These are phyloP conservation scores for Phascolomyces articulosus DNA, from an alignment of 371 early-diverging fungal genomes.

Conservation along the genomic window DNA sequence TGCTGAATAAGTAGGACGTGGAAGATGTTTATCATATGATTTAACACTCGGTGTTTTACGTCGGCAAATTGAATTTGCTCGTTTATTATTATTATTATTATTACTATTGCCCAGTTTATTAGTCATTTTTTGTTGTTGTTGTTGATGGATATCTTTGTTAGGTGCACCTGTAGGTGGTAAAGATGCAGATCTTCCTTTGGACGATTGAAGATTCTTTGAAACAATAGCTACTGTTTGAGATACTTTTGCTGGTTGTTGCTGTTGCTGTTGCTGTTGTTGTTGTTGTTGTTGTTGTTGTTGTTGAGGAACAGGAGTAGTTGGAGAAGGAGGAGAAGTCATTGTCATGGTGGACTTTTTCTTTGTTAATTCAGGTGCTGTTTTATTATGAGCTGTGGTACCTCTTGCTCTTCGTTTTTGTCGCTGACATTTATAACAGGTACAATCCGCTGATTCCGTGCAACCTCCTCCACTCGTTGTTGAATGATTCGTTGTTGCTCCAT, in stretches of 20 bases:
- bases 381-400: constrained; percentile 13
- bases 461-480: no score
- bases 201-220: no score
- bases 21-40: constrained; percentile 43
- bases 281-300: not conserved
- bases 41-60: constrained; percentile 44
- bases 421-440: constrained; percentile 50
- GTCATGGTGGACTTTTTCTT: constrained; percentile 3
- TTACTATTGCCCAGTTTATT: no score
- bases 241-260: not conserved
- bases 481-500: no score
- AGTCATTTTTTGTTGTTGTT: not conserved
- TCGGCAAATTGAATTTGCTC: constrained; percentile 12
- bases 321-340: not conserved
- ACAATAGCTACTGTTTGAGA: not conserved
- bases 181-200: not conserved
- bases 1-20: constrained; percentile 34
- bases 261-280: not conserved
- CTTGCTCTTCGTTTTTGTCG: constrained; percentile 43
- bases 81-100: not conserved
- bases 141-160: not conserved
- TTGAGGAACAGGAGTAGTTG: not conserved
- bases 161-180: not conserved
- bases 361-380: constrained; percentile 6
- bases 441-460: constrained; percentile 15